phyloP scores from a whole-genome alignment of 2,329 filamentous ascomycete species.

The Ophiostoma angusticollis region DNA sequence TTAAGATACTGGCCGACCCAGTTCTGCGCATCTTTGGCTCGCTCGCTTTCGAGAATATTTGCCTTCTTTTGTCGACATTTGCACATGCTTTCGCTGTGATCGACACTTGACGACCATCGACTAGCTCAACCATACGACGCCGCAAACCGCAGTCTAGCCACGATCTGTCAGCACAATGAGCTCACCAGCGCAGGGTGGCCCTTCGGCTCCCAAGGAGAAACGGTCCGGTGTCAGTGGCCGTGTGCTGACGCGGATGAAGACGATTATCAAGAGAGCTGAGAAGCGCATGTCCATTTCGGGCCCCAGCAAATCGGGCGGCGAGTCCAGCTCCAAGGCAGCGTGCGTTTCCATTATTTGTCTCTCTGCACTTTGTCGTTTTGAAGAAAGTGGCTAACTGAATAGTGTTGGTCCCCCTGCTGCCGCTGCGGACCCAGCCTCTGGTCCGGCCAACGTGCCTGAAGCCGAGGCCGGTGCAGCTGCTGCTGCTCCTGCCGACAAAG shows the following conservation, averaged over 20 bases:
- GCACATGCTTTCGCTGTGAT: too few relatives aligned
- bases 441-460: too few relatives aligned
- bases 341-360: too few relatives aligned
- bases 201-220: constrained; percentile 28
- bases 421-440: too few relatives aligned
- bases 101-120: too few relatives aligned
- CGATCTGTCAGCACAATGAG: constrained; percentile 25
- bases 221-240: constrained; percentile 34
- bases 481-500: constrained; percentile 3
- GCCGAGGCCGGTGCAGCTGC: background rate
- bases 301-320: constrained; percentile 9
- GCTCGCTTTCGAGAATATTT: too few relatives aligned
- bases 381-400: too few relatives aligned
- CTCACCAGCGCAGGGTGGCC: constrained; percentile 27
- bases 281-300: constrained; percentile 16
- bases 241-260: constrained; percentile 36
- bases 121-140: background rate
- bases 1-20: constrained; percentile 2
- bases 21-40: background rate
- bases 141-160: background rate
- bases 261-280: constrained; percentile 34
- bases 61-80: too few relatives aligned
- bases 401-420: too few relatives aligned
- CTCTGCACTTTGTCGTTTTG: too few relatives aligned
- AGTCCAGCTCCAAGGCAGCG: constrained; percentile 8